Evolutionary conservation across 176 grass and related monocot genomes (phyloP).

Genomic region (Oryza nivara): DNA sequence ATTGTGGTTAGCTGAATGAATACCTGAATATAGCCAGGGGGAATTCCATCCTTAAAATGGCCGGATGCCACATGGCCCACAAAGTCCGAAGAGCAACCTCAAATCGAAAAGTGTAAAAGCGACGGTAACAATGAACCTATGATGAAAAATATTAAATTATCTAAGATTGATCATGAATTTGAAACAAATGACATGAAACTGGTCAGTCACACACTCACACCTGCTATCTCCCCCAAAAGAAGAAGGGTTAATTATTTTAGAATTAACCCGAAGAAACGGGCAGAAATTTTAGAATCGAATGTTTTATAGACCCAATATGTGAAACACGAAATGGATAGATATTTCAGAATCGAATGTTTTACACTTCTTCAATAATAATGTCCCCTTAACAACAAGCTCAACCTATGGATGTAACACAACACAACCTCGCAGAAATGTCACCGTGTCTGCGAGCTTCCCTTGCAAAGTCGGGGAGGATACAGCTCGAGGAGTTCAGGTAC

Average conservation of each 20-base stretch:
- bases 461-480: conserved; percentile 12
- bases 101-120: no score
- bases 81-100: no score
- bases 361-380: conserved; percentile 13
- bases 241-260: no score
- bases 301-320: background rate
- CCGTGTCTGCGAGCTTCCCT: background rate
- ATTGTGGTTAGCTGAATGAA: no score
- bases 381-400: background rate
- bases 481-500: conserved; percentile 42
- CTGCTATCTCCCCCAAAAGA: background rate
- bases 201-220: background rate
- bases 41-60: no score
- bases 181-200: background rate
- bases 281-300: no score
- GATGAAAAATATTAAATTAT: no score
- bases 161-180: background rate
- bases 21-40: no score
- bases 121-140: no score
- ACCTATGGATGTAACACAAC: background rate
- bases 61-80: no score
- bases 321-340: no score
- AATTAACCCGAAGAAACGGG: no score
- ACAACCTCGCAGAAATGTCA: background rate
- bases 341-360: background rate